Base-by-base conservation (phyloP, 306 rosid species). In the Lotus japonicus region DNA sequence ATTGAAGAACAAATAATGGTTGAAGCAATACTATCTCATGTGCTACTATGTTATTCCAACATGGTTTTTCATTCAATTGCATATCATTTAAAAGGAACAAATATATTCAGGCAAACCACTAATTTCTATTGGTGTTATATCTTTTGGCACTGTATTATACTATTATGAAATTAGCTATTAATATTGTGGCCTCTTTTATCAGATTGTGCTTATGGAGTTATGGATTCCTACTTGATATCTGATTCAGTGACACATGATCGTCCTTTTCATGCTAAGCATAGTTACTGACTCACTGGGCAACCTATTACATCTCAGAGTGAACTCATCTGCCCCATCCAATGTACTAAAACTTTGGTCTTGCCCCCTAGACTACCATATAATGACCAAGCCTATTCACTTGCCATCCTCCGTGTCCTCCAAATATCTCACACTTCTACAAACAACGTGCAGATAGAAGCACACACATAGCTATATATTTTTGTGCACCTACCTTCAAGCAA, bases 181-280 rank as follows among this genome's bases (percentile, higher is more conserved):
- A 33, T 54, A 57, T 73, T 1, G 31, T 54, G 19, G 44, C 33
- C 69, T 70, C 13, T 59, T 68, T 62, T 73, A 53, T 73, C 54
- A 12, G 46, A 62, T 38, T 62, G 53, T 13, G 23, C 51, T 51
- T 39, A 26, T 13, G 41, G 50, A 39, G 28, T 51, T 39, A 26
- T 10, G 28, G 50, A 42, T 44, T 60, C 68, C 66, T 48, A 35
- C 52, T 48, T 35, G 50, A 43, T 45, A 28, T 8, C 13, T 15
- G 59, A 36, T 49, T 60, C 76, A 49, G 21, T 59, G 43, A 21
- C 52, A 19, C 38, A 44, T 58, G 58, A 58, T 35, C 45, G 49
- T 58, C 39, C 68, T 62, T 19, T 59, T 50, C 42, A 46, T n/a
- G 0, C 64, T 39, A 16, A 41, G 46, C 7, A 41, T 51, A 48